These are phyloP conservation scores for Pleurotus giganteus DNA, from an alignment of 768 basidiomycete species.

Conservation along the genomic window DNA sequence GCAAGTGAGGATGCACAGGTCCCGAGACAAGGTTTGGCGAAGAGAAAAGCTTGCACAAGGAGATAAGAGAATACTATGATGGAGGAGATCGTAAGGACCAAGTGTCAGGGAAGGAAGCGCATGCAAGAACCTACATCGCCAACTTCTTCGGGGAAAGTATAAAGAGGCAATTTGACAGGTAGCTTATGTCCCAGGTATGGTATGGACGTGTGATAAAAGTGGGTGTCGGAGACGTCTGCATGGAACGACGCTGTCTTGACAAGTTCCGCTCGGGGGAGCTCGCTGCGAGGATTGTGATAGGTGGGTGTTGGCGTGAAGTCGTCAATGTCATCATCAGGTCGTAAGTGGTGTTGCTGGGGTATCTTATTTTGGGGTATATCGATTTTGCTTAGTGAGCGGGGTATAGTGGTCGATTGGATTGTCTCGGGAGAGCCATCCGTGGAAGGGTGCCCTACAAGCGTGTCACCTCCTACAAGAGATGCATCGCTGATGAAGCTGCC, in stretches of 20 bases:
- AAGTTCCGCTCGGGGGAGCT: conserved; percentile 24
- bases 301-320: background rate
- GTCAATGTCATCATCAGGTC: background rate
- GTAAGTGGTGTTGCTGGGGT: background rate
- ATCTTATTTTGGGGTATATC: background rate
- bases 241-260: conserved; percentile 27
- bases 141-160: conserved; percentile 70
- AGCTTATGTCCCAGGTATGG: conserved; percentile 58
- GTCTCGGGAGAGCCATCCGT: conserved; percentile 22
- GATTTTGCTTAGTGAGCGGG: background rate
- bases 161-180: conserved; percentile 68
- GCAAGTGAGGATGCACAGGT: conserved; percentile 68
- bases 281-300: conserved; percentile 19
- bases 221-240: conserved; percentile 47
- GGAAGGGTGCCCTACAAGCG: conserved; percentile 37
- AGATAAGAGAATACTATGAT: conserved; percentile 68
- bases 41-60: conserved; percentile 45
- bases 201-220: conserved; percentile 70
- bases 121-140: conserved; percentile 53
- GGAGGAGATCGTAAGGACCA: background rate
- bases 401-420: background rate
- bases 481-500: conserved; percentile 40
- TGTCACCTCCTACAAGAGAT: conserved; percentile 40
- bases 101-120: background rate
- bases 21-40: conserved; percentile 31